Conservation (phyloP, 2,329 filamentous ascomycete genomes). For the Xylaria sp. region DNA sequence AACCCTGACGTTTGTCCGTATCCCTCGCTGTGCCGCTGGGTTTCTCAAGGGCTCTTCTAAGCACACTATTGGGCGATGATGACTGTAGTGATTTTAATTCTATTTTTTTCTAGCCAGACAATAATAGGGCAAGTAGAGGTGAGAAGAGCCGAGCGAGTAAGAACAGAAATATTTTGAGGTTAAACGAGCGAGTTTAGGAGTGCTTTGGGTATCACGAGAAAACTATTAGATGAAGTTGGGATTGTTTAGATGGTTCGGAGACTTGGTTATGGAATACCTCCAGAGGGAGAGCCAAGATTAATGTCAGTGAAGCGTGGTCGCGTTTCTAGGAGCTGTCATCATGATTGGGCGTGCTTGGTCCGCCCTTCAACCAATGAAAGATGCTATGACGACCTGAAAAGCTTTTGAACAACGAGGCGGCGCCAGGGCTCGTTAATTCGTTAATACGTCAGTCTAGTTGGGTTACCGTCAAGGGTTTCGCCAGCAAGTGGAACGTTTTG, state of each 20-base stretch:
- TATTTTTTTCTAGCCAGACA: slow-evolving; percentile 26
- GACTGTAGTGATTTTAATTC: slow-evolving; percentile 20
- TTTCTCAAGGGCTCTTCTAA: slow-evolving; percentile 29
- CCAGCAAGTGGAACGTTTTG: slow-evolving; percentile 51
- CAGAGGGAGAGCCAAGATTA: slow-evolving; percentile 45
- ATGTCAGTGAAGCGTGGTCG: slow-evolving; percentile 55
- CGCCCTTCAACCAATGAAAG: slow-evolving; percentile 55
- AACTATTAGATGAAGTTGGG: slow-evolving; percentile 40
- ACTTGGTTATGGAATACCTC: slow-evolving; percentile 39
- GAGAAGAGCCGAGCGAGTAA: slow-evolving; percentile 15
- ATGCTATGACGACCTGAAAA: slow-evolving; percentile 44
- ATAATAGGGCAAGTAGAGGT: slow-evolving; percentile 18
- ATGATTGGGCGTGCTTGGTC: slow-evolving; percentile 56
- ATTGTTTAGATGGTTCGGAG: slow-evolving; percentile 43
- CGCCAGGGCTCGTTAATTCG: slow-evolving; percentile 48
- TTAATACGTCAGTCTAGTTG: slow-evolving; percentile 54
- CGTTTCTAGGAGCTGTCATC: slow-evolving; percentile 54
- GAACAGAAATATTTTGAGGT: slow-evolving; percentile 29
- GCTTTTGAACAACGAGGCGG: slow-evolving; percentile 47
- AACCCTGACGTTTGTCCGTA: slow-evolving; percentile 27
- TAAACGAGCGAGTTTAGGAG: slow-evolving; percentile 39
- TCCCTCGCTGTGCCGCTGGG: slow-evolving; percentile 27
- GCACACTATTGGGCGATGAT: slow-evolving; percentile 36
- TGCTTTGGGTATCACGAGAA: slow-evolving; percentile 37
- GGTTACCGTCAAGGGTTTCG: slow-evolving; percentile 51